phyloP scores from a whole-genome alignment of 202 grass and related monocot species.

The Elaeis oleifera region DNA sequence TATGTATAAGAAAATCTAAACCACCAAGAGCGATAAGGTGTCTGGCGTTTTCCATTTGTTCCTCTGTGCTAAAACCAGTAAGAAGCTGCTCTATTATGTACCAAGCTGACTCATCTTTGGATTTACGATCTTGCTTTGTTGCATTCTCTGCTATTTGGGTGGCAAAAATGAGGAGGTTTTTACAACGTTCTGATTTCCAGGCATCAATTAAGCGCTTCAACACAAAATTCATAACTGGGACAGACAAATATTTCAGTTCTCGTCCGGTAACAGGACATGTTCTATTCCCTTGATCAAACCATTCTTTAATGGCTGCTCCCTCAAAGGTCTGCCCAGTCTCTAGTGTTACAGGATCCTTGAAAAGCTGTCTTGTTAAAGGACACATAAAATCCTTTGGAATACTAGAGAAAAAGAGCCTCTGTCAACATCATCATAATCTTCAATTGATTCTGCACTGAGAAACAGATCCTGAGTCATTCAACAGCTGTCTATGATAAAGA shows the following conservation, averaged over 20 bases:
- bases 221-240: conserved; percentile 40
- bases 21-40: conserved; percentile 43
- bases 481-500: no score
- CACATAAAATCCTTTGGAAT: conserved; percentile 39
- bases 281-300: conserved; percentile 32
- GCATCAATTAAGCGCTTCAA: conserved; percentile 34
- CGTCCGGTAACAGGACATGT: conserved; percentile 33
- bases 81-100: conserved; percentile 20
- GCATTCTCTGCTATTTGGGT: background rate
- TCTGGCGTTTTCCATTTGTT: conserved; percentile 33
- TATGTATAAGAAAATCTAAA: conserved; percentile 36
- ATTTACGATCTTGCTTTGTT: background rate
- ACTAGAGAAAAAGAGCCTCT: conserved; percentile 9
- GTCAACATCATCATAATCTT: conserved; percentile 4
- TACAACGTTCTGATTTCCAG: conserved; percentile 34
- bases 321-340: conserved; percentile 51
- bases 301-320: conserved; percentile 35
- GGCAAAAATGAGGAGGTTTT: conserved; percentile 2
- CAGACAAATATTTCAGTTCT: conserved; percentile 13
- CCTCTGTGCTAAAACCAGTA: conserved; percentile 3
- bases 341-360: conserved; percentile 32
- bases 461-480: background rate
- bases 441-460: conserved; percentile 28
- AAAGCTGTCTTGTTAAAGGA: conserved; percentile 38
- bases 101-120: conserved; percentile 17